Base-by-base conservation (phyloP, 176 grass and related monocot genomes). In the Phoenix roebelenii region DNA sequence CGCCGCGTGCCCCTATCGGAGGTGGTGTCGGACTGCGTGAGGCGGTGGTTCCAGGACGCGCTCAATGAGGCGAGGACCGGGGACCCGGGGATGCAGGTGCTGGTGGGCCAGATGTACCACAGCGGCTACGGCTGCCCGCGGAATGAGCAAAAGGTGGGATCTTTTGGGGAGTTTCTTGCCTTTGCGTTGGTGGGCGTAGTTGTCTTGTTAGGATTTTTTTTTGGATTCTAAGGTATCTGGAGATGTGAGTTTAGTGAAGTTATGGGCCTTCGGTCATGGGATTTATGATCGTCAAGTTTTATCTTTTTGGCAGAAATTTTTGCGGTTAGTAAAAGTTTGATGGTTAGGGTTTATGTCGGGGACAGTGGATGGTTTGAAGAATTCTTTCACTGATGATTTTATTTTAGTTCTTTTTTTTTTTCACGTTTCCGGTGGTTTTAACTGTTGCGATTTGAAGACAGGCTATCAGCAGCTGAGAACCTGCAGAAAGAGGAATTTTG, bases 81-180 rank as follows among this genome's bases (percentile, higher is more conserved):
- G 14, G 89, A 95, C 58, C 26, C 59, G 22, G 22, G 69, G 51
- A 95, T 83, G 85, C 85, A 89, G 73, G 85, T 95, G 18, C 79
- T 95, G 58, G 76, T 95, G 9, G 89, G 81, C 16, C 89, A 95
- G 89, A 95, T 95, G 89, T 95, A 83, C 74, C 67, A 80, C 57
- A 85, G 67, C 25, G 85, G 89, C 0, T 94, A 88, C 48, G 84
- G 89, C 5, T 53, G 76, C 24, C 64, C 84, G 25, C 88, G 79
- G 66, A 88, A 74, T 73, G 84, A 88, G 52, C 49, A 88, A n/a
- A 94, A 81, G 80, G 89, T 94, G 66, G 69, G 62, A 26, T 55
- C 57, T 65, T 74, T 30, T 44, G 1, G 7, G 10, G 2, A 9
- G 0, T 44, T 44, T 25, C 16, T n/a, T 67, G 3, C 4, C 3